phyloP scores from a whole-genome alignment of 2,329 filamentous ascomycete species.

The Mycosphaerella sp. region DNA sequence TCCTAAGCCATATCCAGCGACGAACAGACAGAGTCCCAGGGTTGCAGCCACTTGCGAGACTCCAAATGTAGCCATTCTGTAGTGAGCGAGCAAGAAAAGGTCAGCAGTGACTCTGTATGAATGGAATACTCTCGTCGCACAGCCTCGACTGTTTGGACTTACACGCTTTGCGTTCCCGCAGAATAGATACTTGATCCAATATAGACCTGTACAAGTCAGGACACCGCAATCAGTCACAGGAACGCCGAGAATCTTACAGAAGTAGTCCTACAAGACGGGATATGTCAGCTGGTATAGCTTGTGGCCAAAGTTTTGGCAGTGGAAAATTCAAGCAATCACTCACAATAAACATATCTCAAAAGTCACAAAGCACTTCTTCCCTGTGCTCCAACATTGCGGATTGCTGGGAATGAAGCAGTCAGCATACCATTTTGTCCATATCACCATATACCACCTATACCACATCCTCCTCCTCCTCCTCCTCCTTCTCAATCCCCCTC shows the following conservation, averaged over 20 bases:
- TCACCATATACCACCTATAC: neutral
- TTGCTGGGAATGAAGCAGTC: neutral
- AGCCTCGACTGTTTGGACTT: no score
- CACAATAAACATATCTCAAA: constrained; percentile 32
- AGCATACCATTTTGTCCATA: neutral
- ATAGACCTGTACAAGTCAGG: constrained; percentile 30
- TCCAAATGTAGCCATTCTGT: constrained; percentile 36
- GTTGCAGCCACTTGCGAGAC: constrained; percentile 42
- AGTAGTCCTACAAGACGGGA: constrained; percentile 32
- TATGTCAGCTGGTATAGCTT: constrained; percentile 37
- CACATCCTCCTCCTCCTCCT: no score
- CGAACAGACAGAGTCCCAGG: constrained; percentile 47
- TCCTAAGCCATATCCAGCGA: constrained; percentile 46
- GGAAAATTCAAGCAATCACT: no score
- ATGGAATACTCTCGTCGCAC: no score
- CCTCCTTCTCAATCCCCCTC: no score
- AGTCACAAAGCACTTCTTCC: constrained; percentile 41
- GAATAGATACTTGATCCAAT: constrained; percentile 49
- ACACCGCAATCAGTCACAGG: no score
- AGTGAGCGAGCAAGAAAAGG: no score
- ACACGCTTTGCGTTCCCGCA: constrained; percentile 38
- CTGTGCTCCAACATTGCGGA: constrained; percentile 34
- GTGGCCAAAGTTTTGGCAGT: no score
- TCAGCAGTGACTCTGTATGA: no score
- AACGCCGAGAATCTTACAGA: constrained; percentile 15